Base-by-base conservation (phyloP, 305 asterid species). In the Fraxinus ornus region DNA sequence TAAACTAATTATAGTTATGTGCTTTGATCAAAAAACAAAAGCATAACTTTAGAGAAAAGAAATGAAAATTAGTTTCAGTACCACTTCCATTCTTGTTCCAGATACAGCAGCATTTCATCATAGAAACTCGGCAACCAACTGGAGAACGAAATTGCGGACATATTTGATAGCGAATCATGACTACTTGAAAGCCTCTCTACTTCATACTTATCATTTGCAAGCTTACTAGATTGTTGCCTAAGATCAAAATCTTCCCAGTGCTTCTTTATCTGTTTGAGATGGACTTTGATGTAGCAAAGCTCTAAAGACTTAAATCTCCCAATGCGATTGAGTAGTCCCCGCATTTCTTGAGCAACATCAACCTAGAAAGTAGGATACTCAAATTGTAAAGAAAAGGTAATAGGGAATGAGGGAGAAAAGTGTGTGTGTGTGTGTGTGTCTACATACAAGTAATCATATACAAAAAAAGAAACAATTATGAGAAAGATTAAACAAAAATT, bases 31-130 rank as follows among this genome's bases (percentile, higher is more conserved):
- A 84, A 68, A 24, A 77, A 32, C 15, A 60, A 49, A 19, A 62
- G 71, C 79, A 77, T 33, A 24, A 15, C 41, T 6, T n/a, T 13
- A 47, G 15, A 47, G 55, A 47, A 39, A 12, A 52, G 76, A 21
- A 72, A 17, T 19, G 37, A 73, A 79, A 74, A 22, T 55, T 44
- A 39, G 57, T 64, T 19, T 77, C 33, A 85, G 30, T 91, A 96
- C 98, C 99, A 97, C 89, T 97, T 97, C 99, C 98, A 97, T 87
- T 94, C 99, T 90, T 97, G 99, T 88, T 97, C 99, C 84, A 97
- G 96, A 89, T 93, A 94, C 75, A 94, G 97, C 79, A 94, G 91
- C 88, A 97, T 87, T 90, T 92, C 98, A 81, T 97, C 99, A 15
- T 94, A 94, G 90, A 97, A 97, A 88, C 86, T 92, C 26, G 97